Evolutionary conservation across 495 filamentous ascomycete genomes (phyloP).

Genomic region (Penicillium bialowiezense): DNA sequence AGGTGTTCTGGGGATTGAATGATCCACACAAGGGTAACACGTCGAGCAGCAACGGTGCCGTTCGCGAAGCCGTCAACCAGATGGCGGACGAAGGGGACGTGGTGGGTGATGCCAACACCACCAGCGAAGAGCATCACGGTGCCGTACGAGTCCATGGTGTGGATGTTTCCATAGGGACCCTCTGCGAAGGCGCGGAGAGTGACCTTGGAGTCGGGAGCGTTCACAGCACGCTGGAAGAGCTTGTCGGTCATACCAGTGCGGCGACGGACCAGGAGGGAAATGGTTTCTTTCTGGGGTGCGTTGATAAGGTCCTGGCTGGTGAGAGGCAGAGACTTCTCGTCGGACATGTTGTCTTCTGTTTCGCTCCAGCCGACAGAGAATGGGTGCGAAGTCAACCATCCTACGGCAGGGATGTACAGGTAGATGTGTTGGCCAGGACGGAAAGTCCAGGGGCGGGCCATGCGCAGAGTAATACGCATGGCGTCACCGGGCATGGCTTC

Average conservation of each 20-base stretch:
- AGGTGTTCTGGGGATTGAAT: slow-evolving; percentile 82
- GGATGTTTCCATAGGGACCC: slow-evolving; percentile 82
- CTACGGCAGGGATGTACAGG: slow-evolving; percentile 73
- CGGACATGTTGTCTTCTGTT: slow-evolving; percentile 26
- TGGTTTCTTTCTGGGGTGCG: slow-evolving; percentile 48
- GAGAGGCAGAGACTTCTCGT: slow-evolving; percentile 44
- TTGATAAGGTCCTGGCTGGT: slow-evolving; percentile 32
- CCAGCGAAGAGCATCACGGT: slow-evolving; percentile 87
- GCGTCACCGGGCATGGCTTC: slow-evolving; percentile 80
- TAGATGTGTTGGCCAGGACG: slow-evolving; percentile 85
- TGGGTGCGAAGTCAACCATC: slow-evolving; percentile 83
- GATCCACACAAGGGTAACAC: slow-evolving; percentile 83
- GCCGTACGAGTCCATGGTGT: slow-evolving; percentile 85
- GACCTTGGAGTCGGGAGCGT: slow-evolving; percentile 39
- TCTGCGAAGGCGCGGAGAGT: slow-evolving; percentile 66
- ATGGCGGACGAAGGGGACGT: slow-evolving; percentile 82
- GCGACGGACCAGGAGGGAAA: slow-evolving; percentile 79
- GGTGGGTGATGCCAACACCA: slow-evolving; percentile 91
- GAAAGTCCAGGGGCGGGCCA: slow-evolving; percentile 74
- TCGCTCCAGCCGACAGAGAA: slow-evolving; percentile 91
- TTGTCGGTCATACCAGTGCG: slow-evolving; percentile 84
- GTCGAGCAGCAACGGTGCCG: slow-evolving; percentile 74
- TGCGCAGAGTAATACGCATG: slow-evolving; percentile 73
- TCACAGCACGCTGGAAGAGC: slow-evolving; percentile 63
- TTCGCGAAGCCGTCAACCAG: slow-evolving; percentile 71